phyloP scores from a whole-genome alignment of 805 yeast species.

The Saccharomycopsis selenospora region DNA sequence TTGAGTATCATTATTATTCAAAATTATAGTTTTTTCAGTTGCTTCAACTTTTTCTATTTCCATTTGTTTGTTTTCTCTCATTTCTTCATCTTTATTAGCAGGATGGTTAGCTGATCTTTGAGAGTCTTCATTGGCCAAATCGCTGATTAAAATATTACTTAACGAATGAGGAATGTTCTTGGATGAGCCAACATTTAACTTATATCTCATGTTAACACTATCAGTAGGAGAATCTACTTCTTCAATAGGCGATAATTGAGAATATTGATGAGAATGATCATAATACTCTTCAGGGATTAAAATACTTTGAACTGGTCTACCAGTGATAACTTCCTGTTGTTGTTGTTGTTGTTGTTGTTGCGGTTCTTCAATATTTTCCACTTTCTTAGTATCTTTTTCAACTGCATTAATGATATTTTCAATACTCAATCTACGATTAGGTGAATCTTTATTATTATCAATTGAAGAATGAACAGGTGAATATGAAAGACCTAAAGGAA shows the following conservation, averaged over 20 bases:
- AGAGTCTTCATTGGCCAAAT: background rate
- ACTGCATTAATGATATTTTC: background rate
- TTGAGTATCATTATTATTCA: no score
- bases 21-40: no score
- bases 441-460: background rate
- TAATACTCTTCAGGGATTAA: background rate
- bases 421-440: background rate
- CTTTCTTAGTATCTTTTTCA: background rate
- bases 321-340: no score
- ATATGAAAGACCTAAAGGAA: background rate
- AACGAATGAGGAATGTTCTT: background rate
- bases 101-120: no score
- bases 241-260: conserved; percentile 17
- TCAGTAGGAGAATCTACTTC: conserved; percentile 17
- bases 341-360: background rate
- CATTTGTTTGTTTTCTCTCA: no score
- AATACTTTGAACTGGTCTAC: background rate
- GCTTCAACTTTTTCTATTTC: no score
- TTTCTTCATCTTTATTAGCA: no score
- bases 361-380: background rate
- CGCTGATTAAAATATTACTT: background rate
- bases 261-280: background rate
- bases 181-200: background rate
- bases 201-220: background rate
- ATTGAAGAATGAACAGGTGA: background rate